Base-by-base conservation (phyloP, 306 rosid genomes). In the Notholithocarpus densiflorus region DNA sequence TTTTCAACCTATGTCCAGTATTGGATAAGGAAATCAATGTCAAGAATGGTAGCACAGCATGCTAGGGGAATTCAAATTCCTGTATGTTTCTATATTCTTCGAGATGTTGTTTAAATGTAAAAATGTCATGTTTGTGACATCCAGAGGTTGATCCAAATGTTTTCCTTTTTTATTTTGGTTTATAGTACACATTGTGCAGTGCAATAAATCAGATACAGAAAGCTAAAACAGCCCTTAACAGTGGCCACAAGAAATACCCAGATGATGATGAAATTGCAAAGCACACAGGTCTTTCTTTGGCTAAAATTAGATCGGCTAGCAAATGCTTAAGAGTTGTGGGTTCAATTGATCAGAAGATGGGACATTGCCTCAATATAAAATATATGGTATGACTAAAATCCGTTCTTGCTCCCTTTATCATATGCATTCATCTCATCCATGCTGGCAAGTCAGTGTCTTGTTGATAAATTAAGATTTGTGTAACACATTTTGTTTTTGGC, bases 1-100 rank as follows among this genome's bases (percentile, higher is more conserved):
- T 89, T 94, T 91, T 92, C 98, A 74, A 94, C 98, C 48, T 94
- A 94, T 83, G 97, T 89, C 56, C 97, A 91, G 55, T 92, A 89
- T 83, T 94, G 98, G 98, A 91, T 92, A 77, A 89, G 93, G 86
- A 92, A 89, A 83, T 86, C 98, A 61, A 91, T 95, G 91, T 92
- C 90, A 52, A 89, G 75, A 81, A 81, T 89, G 87, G 92, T 91
- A 85, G 81, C 89, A 20, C 86, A 72, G 43, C 85, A 86, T 83
- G 87, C 95, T 5, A 91, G 94, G 61, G 94, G 94, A 79, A 85
- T 95, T 34, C 77, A 81, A 75, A 56, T 95, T 84, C 97, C 97
- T 51, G 98, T 95, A 92, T 54, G 89, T 87, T 72, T 57, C 71
- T 81, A 84, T 68, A 81, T 61, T 72, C 21, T 70, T 64, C 37